Conservation (phyloP, 2,329 filamentous ascomycete genomes). For the Alternaria burnsii region DNA sequence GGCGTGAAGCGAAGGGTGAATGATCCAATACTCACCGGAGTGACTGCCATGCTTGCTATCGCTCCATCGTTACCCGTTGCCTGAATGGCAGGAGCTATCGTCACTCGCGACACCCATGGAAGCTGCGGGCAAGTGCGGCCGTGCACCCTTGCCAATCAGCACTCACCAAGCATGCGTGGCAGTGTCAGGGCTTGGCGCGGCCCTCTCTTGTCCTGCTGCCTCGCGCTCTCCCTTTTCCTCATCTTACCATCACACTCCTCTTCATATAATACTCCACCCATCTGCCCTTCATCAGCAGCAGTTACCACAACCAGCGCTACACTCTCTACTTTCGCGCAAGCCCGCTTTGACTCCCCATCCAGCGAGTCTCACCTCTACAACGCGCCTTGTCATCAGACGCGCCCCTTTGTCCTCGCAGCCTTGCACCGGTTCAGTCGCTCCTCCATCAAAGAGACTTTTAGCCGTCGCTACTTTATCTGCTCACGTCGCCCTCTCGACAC, state of each 20-base stretch:
- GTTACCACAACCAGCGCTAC: slow-evolving; percentile 16
- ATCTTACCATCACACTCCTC: slow-evolving; percentile 17
- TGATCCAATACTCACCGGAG: slow-evolving; percentile 45
- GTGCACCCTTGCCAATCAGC: slow-evolving; percentile 14
- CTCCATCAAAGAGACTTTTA: slow-evolving; percentile 16
- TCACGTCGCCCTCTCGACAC: slow-evolving; percentile 21
- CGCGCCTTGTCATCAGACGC: slow-evolving; percentile 32
- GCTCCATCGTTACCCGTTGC: slow-evolving; percentile 32
- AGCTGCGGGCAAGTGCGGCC: slow-evolving; percentile 31
- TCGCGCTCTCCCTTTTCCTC: slow-evolving; percentile 23
- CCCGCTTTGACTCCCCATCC: slow-evolving; percentile 15
- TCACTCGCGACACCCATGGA: slow-evolving; percentile 19
- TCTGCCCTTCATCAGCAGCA: slow-evolving; percentile 21
- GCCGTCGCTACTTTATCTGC: slow-evolving; percentile 13
- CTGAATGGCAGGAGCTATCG: slow-evolving; percentile 32
- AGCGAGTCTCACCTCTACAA: slow-evolving; percentile 24
- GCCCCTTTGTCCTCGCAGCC: slow-evolving; percentile 24
- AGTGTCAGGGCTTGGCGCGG: slow-evolving; percentile 15
- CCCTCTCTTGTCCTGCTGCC: slow-evolving; percentile 27
- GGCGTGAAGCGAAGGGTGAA: neutral
- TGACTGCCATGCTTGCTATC: slow-evolving; percentile 53
- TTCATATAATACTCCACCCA: slow-evolving; percentile 10
- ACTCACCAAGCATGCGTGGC: slow-evolving; percentile 6
- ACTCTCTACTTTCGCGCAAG: slow-evolving; percentile 25
- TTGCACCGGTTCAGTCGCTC: slow-evolving; percentile 16